Base-by-base conservation (phyloP, 2,329 filamentous ascomycete species). In the Talaromyces sp. region DNA sequence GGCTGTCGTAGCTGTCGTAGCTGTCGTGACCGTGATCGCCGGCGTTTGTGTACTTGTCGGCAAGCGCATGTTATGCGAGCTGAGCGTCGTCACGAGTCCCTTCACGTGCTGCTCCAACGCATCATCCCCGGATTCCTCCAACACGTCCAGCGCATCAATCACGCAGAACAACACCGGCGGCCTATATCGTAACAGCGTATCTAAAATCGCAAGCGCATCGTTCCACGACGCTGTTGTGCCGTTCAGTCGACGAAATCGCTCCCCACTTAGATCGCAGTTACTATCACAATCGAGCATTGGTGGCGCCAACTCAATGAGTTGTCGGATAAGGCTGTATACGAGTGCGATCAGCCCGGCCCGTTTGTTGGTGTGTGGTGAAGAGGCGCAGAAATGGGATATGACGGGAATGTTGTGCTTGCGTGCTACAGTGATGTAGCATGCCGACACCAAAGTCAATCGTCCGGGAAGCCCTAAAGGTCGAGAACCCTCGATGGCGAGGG, bases 291-390 rank as follows among this genome's bases (percentile, higher is more conserved):
- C 73, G 31, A 76, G 65, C 23, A 76, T 71, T 0, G 74, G 74
- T 9, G 75, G 75, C 12, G 73, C 65, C 35, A 68, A 70, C 60
- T 77, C 73, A 25, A 77, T 72, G 58, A 77, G 62, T 62, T 77
- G 75, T 9, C 75, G 73, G 31, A 77, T 75, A 18, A 77, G 58
- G 63, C 75, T 77, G 63, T 77, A 77, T 1, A 72, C 69, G 8
- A 77, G 70, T 4, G 73, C 71, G n/a, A 77, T 70, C 3, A 77
- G 67, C 3, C 74, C 72, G 35, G 23, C 69, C 55, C 70, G 67
- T 28, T 69, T 70, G 44, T 66, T 63, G 11, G 60, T 50, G 14
- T 65, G 65, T 16, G 64, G 31, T 21, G 68, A 52, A 5, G 74
- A 67, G 16, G 69, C 66, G 57, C 75, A 77, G 60, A 76, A 77